Percentiles rank a stretch among this genome's conserved stretches.
Conservation (phyloP, 768 basidiomycete genomes). For the Termitomyces bulborhizus region DNA sequence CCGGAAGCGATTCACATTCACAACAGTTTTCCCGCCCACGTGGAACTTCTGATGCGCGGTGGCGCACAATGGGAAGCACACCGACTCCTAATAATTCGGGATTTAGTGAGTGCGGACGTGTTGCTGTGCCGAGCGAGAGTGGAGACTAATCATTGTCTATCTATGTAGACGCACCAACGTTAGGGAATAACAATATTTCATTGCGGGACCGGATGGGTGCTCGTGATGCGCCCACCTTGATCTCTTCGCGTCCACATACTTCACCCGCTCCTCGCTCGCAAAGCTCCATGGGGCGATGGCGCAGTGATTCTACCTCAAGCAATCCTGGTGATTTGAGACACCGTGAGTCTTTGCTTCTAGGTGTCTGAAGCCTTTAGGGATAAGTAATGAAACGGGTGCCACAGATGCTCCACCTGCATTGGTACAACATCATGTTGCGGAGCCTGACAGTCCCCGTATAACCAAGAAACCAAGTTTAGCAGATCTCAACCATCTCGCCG, state of each 20-base stretch:
- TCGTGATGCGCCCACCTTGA: neutral
- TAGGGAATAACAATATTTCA: neutral
- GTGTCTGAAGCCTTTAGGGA: neutral
- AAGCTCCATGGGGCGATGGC: conserved; percentile 2
- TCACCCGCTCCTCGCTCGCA: neutral
- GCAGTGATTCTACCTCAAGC: conserved; percentile 2
- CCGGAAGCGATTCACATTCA: conserved; percentile 17
- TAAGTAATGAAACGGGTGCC: neutral
- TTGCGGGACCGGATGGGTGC: neutral
- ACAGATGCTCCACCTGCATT: neutral
- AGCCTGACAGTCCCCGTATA: neutral
- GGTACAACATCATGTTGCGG: neutral
- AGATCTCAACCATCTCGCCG: conserved; percentile 6
- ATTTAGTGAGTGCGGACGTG: conserved; percentile 20
- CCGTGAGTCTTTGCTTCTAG: neutral
- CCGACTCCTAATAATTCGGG: conserved; percentile 17
- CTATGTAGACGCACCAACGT: neutral
- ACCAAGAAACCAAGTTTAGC: neutral
- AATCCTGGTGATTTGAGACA: neutral
- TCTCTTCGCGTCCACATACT: neutral
- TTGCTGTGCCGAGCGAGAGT: neutral
- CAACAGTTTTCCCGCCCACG: conserved; percentile 48
- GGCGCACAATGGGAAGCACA: conserved; percentile 30
- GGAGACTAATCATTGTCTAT: neutral
- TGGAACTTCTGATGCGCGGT: conserved; percentile 70